Evolutionary conservation across 306 rosid species (phyloP).

Genomic region (Cercis canadensis): DNA sequence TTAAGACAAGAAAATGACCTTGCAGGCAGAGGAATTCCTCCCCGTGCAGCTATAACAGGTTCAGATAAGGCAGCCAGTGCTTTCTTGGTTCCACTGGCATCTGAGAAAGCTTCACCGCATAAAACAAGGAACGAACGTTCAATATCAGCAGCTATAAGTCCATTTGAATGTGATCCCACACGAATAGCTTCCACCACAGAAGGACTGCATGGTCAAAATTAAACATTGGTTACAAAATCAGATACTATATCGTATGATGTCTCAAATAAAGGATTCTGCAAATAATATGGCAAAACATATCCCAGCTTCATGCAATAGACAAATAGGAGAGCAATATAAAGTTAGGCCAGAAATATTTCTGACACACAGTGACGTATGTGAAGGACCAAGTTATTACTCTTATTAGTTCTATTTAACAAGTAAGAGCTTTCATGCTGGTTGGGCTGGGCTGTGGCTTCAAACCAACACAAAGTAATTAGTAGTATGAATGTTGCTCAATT

Average conservation of each 20-base stretch:
- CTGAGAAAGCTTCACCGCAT: constrained; percentile 57
- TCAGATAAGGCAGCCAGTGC: constrained; percentile 51
- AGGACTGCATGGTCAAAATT: constrained; percentile 39
- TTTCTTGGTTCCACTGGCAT: constrained; percentile 44
- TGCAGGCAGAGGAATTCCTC: constrained; percentile 57
- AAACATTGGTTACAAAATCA: not conserved
- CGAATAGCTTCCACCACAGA: constrained; percentile 40
- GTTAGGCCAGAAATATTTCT: not conserved
- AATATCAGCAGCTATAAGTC: constrained; percentile 55
- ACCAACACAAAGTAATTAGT: not conserved
- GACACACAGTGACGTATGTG: not conserved
- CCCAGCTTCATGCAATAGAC: not conserved
- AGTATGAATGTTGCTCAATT: not conserved
- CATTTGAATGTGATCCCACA: constrained; percentile 43
- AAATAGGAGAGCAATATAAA: not conserved
- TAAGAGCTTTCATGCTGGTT: not conserved
- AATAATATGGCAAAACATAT: not conserved
- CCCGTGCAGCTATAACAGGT: constrained; percentile 50
- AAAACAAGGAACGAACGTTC: constrained; percentile 53
- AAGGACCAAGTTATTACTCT: not conserved
- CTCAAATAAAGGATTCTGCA: constrained; percentile 8
- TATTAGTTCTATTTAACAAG: not conserved
- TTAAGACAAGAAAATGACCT: constrained; percentile 30
- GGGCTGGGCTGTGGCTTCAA: not conserved
- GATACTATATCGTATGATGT: not conserved